Percentiles rank a stretch among this genome's conserved stretches.
These are phyloP conservation scores for Starmera dryadoides DNA, from an alignment of 805 yeast species.

Conservation along the genomic window DNA sequence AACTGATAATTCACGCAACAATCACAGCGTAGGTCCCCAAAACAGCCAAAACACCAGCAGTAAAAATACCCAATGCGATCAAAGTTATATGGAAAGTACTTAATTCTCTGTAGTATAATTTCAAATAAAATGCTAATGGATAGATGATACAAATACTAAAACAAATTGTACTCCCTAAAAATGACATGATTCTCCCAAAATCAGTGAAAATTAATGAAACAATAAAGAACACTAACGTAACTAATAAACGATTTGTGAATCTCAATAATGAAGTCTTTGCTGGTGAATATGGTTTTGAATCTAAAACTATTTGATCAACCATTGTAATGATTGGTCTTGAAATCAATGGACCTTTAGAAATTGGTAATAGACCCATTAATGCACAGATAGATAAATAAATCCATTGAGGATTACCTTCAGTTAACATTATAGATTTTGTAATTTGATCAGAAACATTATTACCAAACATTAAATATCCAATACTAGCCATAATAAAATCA, in stretches of 20 bases:
- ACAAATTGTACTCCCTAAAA: constrained; percentile 68
- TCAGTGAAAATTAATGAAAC: constrained; percentile 56
- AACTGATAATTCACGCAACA: constrained; percentile 7
- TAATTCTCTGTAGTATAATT: constrained; percentile 34
- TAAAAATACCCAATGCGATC: neutral
- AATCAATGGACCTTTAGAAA: constrained; percentile 72
- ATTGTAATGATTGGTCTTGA: constrained; percentile 67
- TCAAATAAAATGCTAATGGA: constrained; percentile 60
- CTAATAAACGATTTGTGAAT: constrained; percentile 11
- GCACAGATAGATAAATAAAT: constrained; percentile 35
- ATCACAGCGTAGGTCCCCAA: constrained; percentile 20
- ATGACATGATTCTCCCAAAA: constrained; percentile 68
- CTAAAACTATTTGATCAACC: constrained; percentile 32
- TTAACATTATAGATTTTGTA: constrained; percentile 64
- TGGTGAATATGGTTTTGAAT: neutral
- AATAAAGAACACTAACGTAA: constrained; percentile 31
- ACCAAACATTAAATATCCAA: constrained; percentile 83
- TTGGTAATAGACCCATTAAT: constrained; percentile 61
- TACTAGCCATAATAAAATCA: constrained; percentile 53
- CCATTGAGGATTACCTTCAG: constrained; percentile 59
- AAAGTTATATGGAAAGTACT: constrained; percentile 7
- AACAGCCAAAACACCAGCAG: constrained; percentile 8
- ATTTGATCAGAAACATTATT: constrained; percentile 58
- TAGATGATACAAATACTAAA: constrained; percentile 65
- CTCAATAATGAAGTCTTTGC: neutral